Percentiles rank a stretch among this genome's conserved stretches.
Evolutionary conservation across 192 early-diverging fungal genomes (phyloP).

Genomic region (Backusella macrospora): DNA sequence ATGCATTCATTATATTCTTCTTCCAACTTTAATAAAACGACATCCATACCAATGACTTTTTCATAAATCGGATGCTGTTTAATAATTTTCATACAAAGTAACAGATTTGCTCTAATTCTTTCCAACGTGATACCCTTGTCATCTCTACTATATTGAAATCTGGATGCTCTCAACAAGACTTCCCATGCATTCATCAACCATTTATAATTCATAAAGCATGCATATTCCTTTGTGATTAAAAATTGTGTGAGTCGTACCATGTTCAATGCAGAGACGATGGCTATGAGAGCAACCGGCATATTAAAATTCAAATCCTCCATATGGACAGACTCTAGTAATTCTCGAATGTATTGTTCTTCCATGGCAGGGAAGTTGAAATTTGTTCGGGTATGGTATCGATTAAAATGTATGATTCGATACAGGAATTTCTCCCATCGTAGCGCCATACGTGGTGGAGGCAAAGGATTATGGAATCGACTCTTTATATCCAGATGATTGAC

Average conservation of each 20-base stretch:
- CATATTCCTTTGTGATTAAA: background rate
- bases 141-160: background rate
- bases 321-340: background rate
- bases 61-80: background rate
- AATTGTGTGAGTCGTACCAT: constrained; percentile 8
- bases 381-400: background rate
- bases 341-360: background rate
- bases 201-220: constrained; percentile 2
- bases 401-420: background rate
- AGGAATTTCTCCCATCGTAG: background rate
- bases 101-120: constrained; percentile 1
- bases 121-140: background rate
- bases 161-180: background rate
- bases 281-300: background rate
- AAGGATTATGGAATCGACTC: background rate
- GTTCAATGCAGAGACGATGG: background rate
- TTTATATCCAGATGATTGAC: background rate
- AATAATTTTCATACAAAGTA: constrained; percentile 11
- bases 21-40: background rate
- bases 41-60: background rate
- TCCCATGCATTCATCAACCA: constrained; percentile 17
- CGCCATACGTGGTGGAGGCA: background rate
- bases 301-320: background rate
- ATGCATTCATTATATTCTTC: constrained; percentile 2
- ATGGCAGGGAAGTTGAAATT: background rate